These are phyloP conservation scores for Phytomonas francai DNA, from an alignment of 208 protist genomes.

Conservation along the genomic window DNA sequence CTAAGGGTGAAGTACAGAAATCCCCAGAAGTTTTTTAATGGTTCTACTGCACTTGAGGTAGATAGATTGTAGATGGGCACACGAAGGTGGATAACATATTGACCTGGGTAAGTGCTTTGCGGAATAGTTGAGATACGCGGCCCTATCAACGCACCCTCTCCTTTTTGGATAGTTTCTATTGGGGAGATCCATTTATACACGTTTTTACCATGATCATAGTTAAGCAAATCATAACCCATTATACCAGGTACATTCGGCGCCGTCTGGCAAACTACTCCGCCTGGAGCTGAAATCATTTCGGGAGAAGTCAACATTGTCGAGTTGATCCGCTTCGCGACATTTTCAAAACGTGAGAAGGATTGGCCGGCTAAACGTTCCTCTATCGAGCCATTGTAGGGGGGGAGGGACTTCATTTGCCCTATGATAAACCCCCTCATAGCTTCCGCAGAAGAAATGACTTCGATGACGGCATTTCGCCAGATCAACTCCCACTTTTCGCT, in stretches of 20 bases:
- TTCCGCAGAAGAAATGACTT: constrained; percentile 19
- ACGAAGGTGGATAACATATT: constrained; percentile 35
- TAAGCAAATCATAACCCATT: constrained; percentile 18
- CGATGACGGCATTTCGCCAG: constrained; percentile 30
- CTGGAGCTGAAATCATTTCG: constrained; percentile 34
- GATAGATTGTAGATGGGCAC: constrained; percentile 36
- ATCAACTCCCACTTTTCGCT: constrained; percentile 16
- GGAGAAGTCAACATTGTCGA: constrained; percentile 9
- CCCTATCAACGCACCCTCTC: constrained; percentile 19
- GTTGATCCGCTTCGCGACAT: constrained; percentile 12
- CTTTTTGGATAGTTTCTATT: constrained; percentile 17
- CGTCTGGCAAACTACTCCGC: constrained; percentile 38
- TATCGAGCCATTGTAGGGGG: constrained; percentile 16
- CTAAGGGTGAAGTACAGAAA: constrained; percentile 32
- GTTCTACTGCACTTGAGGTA: not conserved
- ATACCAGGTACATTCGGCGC: constrained; percentile 13
- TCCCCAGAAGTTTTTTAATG: constrained; percentile 54
- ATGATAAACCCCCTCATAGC: constrained; percentile 44
- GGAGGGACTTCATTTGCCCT: constrained; percentile 23
- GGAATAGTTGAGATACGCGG: constrained; percentile 16
- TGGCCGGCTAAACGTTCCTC: constrained; percentile 14
- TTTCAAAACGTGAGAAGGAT: constrained; percentile 22
- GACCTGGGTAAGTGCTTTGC: not conserved
- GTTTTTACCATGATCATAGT: not conserved
- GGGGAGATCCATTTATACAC: constrained; percentile 6